Conservation (phyloP, 2,329 filamentous ascomycete genomes). For the Rhynchosporium secalis region DNA sequence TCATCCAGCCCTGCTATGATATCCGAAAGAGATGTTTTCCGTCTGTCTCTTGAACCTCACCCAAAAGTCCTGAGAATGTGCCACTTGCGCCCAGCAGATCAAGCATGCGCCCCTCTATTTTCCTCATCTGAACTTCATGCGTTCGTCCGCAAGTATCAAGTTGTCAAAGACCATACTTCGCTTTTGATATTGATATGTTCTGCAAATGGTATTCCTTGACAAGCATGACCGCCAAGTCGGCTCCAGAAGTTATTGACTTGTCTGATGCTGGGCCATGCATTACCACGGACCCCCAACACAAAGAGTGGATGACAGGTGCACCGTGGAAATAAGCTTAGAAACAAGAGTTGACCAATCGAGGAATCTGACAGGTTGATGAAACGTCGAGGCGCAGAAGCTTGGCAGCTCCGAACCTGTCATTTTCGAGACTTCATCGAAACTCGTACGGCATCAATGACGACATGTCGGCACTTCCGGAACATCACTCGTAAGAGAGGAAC, state of each 20-base stretch:
- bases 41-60: slow-evolving; percentile 27
- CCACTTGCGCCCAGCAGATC: slow-evolving; percentile 27
- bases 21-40: slow-evolving; percentile 33
- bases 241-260: slow-evolving; percentile 22
- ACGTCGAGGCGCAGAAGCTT: slow-evolving; percentile 24
- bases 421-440: slow-evolving; percentile 35
- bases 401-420: slow-evolving; percentile 24
- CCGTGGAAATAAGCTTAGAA: slow-evolving; percentile 28
- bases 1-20: slow-evolving; percentile 15
- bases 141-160: slow-evolving; percentile 18
- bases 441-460: slow-evolving; percentile 31
- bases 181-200: background rate
- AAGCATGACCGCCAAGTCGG: slow-evolving; percentile 27
- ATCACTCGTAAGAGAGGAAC: slow-evolving; percentile 25
- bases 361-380: slow-evolving; percentile 16
- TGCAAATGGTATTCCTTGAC: background rate
- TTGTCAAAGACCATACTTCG: slow-evolving; percentile 4
- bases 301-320: slow-evolving; percentile 27
- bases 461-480: slow-evolving; percentile 27
- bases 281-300: slow-evolving; percentile 21
- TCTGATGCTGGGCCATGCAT: slow-evolving; percentile 30
- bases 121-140: slow-evolving; percentile 29
- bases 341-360: slow-evolving; percentile 29
- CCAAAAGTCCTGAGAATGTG: slow-evolving; percentile 20
- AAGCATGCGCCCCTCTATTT: slow-evolving; percentile 13